These are phyloP conservation scores for Domatiomyces catenatus DNA, from an alignment of 2,329 filamentous ascomycete species.

Conservation along the genomic window DNA sequence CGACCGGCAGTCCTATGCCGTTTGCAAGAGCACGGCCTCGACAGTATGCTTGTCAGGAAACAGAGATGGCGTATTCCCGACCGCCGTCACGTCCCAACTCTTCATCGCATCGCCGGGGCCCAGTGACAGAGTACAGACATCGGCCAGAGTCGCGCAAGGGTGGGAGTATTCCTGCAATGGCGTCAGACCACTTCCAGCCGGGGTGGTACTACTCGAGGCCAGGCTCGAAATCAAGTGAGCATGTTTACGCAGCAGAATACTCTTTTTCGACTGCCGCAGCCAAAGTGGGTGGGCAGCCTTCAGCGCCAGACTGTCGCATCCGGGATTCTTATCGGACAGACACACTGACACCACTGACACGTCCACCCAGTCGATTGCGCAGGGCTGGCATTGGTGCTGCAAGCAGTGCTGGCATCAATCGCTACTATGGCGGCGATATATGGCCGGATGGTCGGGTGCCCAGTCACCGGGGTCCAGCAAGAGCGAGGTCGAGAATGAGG, in stretches of 20 bases:
- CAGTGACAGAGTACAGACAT: not conserved
- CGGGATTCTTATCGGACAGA: constrained; percentile 17
- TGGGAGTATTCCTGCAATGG: not conserved
- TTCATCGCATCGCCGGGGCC: not conserved
- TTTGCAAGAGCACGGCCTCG: constrained; percentile 8
- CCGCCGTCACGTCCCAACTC: not conserved
- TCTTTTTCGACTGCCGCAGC: constrained; percentile 17
- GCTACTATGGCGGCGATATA: constrained; percentile 7
- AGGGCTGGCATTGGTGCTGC: constrained; percentile 15
- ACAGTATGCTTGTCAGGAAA: not conserved
- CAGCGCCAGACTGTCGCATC: constrained; percentile 16
- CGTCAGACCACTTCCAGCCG: constrained; percentile 13
- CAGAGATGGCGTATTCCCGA: not conserved
- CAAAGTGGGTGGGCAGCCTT: constrained; percentile 11
- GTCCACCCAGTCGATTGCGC: constrained; percentile 12
- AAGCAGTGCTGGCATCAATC: constrained; percentile 10
- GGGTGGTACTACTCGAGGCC: constrained; percentile 16
- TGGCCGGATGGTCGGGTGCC: not conserved
- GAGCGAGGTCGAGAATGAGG: not conserved
- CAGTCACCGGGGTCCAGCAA: not conserved
- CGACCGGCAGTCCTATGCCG: constrained; percentile 17
- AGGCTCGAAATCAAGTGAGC: not conserved
- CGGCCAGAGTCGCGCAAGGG: not conserved
- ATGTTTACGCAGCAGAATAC: constrained; percentile 7
- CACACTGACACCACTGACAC: constrained; percentile 15